Evolutionary conservation across 192 early-diverging fungal species (phyloP), one percentile per base, ranked within the genome.

Genomic region (Geranomyces michiganensis): DNA sequence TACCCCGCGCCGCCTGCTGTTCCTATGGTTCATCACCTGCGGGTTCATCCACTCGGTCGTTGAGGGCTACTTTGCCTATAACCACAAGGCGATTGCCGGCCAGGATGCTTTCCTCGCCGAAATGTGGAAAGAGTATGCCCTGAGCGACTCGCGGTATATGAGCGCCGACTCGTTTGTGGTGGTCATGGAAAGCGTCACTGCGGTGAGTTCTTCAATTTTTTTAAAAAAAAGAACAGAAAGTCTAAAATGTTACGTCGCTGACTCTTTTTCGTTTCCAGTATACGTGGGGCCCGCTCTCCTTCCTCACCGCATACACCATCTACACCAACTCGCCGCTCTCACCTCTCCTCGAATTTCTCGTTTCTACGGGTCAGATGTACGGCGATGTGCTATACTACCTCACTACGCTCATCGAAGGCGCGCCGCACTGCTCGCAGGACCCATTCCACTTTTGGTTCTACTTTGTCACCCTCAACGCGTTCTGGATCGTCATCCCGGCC

Each of bases 71-170:
- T 96, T 91, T 81, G 83, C 90, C 29, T 85, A 78, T 58, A 87
- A 90, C 80, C 85, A 91, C 72, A 47, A 65, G 13, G 83, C 83
- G 1, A 80, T 98, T 56, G 89, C 90, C 0, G 88, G 85, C 8
- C 86, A 91, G 78, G 74, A 83, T 58, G 76, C 67, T 26, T 65
- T 93, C 6, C 51, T 94, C 43, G 92, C 84, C 8, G 86, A 94
- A 46, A 66, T 93, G 65, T 98, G 93, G 92, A 94, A 94, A 82
- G 94, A 98, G 79, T 98, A 98, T 79, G 74, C 93, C 0, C 81
- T 88, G 66, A 86, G 87, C 43, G 96, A 98, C 77, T 95, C 93
- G 22, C 80, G 94, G 43, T 98, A 98, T 76, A 79, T 96, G 84
- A 83, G 85, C 29, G 84, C 82, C 53, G 96, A 98, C 62, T 81